A percentile compares a stretch with the other conserved stretches of the same genome.
Conservation (phyloP, 768 basidiomycete species). For the Dendrothele bispora region DNA sequence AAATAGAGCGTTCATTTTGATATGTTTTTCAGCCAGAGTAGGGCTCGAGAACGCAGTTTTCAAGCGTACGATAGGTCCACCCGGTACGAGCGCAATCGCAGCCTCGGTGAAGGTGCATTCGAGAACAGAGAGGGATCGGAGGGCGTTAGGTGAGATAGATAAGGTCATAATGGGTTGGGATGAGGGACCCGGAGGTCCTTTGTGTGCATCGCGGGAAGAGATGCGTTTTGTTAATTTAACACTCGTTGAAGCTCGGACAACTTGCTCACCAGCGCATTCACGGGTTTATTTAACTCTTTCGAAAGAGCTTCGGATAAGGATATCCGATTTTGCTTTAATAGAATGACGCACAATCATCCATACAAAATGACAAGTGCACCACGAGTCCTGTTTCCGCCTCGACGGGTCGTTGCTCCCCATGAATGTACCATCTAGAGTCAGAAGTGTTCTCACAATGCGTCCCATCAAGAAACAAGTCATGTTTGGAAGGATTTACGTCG, state of each 20-base stretch:
- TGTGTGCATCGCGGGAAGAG: too few relatives aligned
- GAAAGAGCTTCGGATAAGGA: conserved; percentile 77
- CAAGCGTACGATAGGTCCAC: conserved; percentile 57
- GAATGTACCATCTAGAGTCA: too few relatives aligned
- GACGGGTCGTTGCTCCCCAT: too few relatives aligned
- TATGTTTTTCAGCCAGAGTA: conserved; percentile 43
- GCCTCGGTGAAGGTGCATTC: conserved; percentile 72
- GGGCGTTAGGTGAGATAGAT: conserved; percentile 30
- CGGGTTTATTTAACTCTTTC: conserved; percentile 59
- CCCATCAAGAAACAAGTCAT: too few relatives aligned
- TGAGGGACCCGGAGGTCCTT: too few relatives aligned
- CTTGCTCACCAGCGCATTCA: conserved; percentile 67
- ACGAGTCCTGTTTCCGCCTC: conserved; percentile 28
- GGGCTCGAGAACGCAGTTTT: conserved; percentile 68
- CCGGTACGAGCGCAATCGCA: conserved; percentile 52
- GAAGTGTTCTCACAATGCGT: too few relatives aligned
- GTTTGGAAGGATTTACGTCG: conserved; percentile 18
- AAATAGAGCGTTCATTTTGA: too few relatives aligned
- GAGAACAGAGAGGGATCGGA: conserved; percentile 51
- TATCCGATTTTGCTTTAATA: conserved; percentile 85
- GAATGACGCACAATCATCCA: conserved; percentile 54
- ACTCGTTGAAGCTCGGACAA: neutral
- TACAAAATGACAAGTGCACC: conserved; percentile 59
- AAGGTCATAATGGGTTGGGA: too few relatives aligned
- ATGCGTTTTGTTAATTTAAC: neutral